phyloP scores from a whole-genome alignment of 2,329 filamentous ascomycete genomes.

The Thelonectria olida region DNA sequence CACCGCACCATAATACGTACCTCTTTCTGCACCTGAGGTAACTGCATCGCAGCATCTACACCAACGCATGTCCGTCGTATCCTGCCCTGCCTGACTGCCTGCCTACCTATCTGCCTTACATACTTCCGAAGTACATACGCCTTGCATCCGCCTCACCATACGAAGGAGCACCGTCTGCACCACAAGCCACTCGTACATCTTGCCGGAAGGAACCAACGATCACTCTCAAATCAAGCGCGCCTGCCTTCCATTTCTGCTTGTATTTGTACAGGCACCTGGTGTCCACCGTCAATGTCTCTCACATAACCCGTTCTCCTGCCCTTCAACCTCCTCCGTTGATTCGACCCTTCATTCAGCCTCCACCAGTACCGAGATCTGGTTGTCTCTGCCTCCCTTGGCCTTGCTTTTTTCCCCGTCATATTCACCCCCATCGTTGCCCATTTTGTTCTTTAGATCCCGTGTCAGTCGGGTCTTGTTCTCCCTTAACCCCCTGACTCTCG shows the following conservation, averaged over 20 bases:
- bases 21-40: neutral
- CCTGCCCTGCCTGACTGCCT: neutral
- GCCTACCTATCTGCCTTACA: too few species aligned
- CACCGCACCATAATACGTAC: neutral
- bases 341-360: neutral
- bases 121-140: too few species aligned
- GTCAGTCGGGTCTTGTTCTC: neutral
- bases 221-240: neutral
- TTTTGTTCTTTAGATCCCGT: neutral
- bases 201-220: neutral
- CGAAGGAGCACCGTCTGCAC: neutral
- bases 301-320: neutral
- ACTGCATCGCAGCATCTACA: neutral
- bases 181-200: neutral
- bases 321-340: neutral
- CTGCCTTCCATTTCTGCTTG: neutral
- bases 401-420: neutral
- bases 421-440: neutral
- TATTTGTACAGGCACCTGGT: neutral
- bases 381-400: neutral
- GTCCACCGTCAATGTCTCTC: neutral
- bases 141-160: neutral
- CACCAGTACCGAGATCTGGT: neutral
- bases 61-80: neutral
- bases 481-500: neutral